Conservation (phyloP, 352 stramenopile species). For the Globisporangium echinulatum region DNA sequence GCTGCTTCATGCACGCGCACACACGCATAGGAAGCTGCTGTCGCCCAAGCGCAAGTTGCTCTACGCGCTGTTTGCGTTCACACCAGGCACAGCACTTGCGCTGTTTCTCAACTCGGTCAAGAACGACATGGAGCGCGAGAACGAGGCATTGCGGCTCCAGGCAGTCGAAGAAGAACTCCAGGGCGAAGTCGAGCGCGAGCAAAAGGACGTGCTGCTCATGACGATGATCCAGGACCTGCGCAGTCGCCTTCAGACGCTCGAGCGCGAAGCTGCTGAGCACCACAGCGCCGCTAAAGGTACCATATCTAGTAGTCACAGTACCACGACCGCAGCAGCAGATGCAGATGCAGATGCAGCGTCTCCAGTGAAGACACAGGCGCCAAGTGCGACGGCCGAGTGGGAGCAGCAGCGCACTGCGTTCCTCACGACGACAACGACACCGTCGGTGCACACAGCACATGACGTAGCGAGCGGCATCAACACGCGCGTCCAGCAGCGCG, state of each 20-base stretch:
- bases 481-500: conserved; percentile 36
- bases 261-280: conserved; percentile 34
- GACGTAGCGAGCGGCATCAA: conserved; percentile 34
- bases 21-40: conserved; percentile 46
- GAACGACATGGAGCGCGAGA: conserved; percentile 57
- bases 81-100: conserved; percentile 51
- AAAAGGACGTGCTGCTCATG: conserved; percentile 48
- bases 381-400: conserved; percentile 10
- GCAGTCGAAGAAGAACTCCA: conserved; percentile 35
- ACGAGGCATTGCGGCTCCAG: conserved; percentile 43
- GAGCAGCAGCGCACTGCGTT: conserved; percentile 35
- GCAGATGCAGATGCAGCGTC: conserved; percentile 2
- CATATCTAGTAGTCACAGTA: not conserved
- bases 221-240: conserved; percentile 56
- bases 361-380: conserved; percentile 8
- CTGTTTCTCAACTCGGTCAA: conserved; percentile 73
- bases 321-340: conserved; percentile 2
- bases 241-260: conserved; percentile 43
- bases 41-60: conserved; percentile 55
- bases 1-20: not conserved
- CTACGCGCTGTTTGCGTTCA: conserved; percentile 68
- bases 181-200: conserved; percentile 26
- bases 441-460: conserved; percentile 1
- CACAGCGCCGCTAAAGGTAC: too few relatives aligned
- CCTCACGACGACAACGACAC: conserved; percentile 8